Base-by-base conservation (phyloP, 768 basidiomycete genomes). In the Strobilomyces echinocephalus region DNA sequence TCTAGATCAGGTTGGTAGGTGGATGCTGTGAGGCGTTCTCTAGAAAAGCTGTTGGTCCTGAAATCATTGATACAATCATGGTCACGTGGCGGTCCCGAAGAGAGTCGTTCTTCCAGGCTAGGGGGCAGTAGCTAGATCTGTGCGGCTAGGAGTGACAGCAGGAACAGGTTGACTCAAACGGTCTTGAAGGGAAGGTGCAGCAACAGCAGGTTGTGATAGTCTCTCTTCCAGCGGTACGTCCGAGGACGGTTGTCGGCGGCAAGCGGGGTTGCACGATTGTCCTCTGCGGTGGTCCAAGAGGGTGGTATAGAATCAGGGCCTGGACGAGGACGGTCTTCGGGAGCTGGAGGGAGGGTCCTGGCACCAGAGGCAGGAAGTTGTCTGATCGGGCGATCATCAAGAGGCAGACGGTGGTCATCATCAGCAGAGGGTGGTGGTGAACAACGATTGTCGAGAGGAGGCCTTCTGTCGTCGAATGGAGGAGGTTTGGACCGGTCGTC, bases 61-160 rank as follows among this genome's bases (percentile, higher is more conserved):
- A 64, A 68, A 40, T 67, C 61, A 33, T 21, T 14, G 21, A 53
- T 31, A n/a, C 58, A 61, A 21, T 63, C 61, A 34, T 56, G 63
- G 50, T 66, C 71, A 60, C 68, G 69, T 24, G 51, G 50, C 44
- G 70, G 66, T 46, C 64, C 67, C 34, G 66, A 59, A 49, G 75
- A 73, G 11, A 76, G 61, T 53, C 76, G 72, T 48, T 77, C 74
- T 67, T 76, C 76, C 21, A 77, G 61, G 54, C 63, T 73, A 11
- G 72, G 65, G n/a, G 21, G 70, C 63, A 55, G 70, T 65, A 51
- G 51, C 16, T 6, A 62, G 30, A 8, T 68, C 67, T 40, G 46
- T 52, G 14, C 66, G 62, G n/a, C 62, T 15, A 50, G 61, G 55
- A 31, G 46, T 46, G 14, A 16, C 53, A 28, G 43, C n/a, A 50